Conservation (phyloP, 2,329 filamentous ascomycete genomes). For the Diaporthe longicolla region DNA sequence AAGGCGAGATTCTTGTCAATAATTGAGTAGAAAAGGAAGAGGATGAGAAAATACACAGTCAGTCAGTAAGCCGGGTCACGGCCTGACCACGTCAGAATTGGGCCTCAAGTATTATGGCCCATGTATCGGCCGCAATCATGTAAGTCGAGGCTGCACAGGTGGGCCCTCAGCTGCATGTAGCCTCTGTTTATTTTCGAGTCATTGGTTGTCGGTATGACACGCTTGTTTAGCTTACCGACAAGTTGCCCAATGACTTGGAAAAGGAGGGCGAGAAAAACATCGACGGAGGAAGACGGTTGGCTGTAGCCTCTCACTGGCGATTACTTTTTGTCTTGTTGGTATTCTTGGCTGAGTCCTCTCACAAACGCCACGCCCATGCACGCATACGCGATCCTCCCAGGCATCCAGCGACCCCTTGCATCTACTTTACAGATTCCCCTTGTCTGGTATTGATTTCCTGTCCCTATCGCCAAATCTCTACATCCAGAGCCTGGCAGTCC, state of each 20-base stretch:
- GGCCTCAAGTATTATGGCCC: slow-evolving; percentile 6
- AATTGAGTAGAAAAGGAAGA: neutral
- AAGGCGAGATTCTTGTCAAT: neutral
- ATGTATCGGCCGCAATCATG: slow-evolving; percentile 15
- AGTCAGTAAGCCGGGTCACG: neutral
- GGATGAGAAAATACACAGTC: neutral
- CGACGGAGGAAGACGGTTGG: slow-evolving; percentile 1
- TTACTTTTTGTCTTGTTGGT: slow-evolving; percentile 35
- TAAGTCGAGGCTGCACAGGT: slow-evolving; percentile 8
- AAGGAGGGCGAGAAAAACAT: neutral
- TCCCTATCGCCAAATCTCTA: slow-evolving; percentile 51
- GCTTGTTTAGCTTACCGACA: slow-evolving; percentile 15
- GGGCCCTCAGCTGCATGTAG: slow-evolving; percentile 17
- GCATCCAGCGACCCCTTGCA: neutral
- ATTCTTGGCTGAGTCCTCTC: slow-evolving; percentile 41
- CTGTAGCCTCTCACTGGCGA: slow-evolving; percentile 23
- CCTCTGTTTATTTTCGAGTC: slow-evolving; percentile 4
- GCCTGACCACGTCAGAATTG: slow-evolving; percentile 1
- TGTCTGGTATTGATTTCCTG: neutral
- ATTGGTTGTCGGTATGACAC: slow-evolving; percentile 25
- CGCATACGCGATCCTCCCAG: slow-evolving; percentile 25
- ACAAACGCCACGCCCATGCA: slow-evolving; percentile 40
- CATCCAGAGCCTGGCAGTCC: slow-evolving; percentile 91
- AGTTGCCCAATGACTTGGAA: slow-evolving; percentile 25
- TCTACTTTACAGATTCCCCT: neutral